Conservation (phyloP, 2,329 filamentous ascomycete genomes). For the Arthroderma uncinatum region DNA sequence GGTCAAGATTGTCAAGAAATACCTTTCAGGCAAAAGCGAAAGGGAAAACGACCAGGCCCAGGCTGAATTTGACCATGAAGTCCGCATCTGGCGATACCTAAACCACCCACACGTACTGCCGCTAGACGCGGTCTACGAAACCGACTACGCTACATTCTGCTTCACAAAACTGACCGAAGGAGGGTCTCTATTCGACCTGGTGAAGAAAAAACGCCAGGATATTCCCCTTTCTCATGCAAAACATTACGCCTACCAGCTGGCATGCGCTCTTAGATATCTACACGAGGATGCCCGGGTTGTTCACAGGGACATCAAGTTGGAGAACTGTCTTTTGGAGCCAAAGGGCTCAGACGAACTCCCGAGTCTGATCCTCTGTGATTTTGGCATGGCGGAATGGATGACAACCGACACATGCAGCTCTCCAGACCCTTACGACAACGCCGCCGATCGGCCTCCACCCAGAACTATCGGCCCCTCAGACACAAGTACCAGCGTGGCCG, state of each 20-base stretch:
- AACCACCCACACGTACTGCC: slow-evolving; percentile 52
- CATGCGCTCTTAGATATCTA: slow-evolving; percentile 53
- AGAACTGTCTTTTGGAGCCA: slow-evolving; percentile 49
- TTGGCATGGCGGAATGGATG: slow-evolving; percentile 59
- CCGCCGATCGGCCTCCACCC: slow-evolving; percentile 37
- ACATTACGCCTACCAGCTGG: slow-evolving; percentile 52
- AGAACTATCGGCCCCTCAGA: slow-evolving; percentile 45
- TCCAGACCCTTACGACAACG: slow-evolving; percentile 39
- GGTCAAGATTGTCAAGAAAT: slow-evolving; percentile 57
- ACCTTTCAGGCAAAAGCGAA: slow-evolving; percentile 45
- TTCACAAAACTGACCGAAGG: slow-evolving; percentile 54
- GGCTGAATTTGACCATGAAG: slow-evolving; percentile 57
- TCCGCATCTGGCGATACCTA: slow-evolving; percentile 55
- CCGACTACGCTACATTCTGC: slow-evolving; percentile 57
- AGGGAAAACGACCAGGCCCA: slow-evolving; percentile 54
- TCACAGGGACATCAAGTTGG: slow-evolving; percentile 58
- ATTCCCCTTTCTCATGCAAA: slow-evolving; percentile 43
- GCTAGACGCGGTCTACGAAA: slow-evolving; percentile 54
- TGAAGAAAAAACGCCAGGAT: slow-evolving; percentile 46
- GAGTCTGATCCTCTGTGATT: slow-evolving; percentile 53
- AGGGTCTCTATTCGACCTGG: slow-evolving; percentile 53
- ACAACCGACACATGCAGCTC: slow-evolving; percentile 44
- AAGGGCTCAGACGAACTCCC: slow-evolving; percentile 32
- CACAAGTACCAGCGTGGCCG: slow-evolving; percentile 48
- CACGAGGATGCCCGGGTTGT: slow-evolving; percentile 57